These are phyloP conservation scores for Alternaria burnsii DNA, from an alignment of 2,329 filamentous ascomycete species.

Conservation along the genomic window DNA sequence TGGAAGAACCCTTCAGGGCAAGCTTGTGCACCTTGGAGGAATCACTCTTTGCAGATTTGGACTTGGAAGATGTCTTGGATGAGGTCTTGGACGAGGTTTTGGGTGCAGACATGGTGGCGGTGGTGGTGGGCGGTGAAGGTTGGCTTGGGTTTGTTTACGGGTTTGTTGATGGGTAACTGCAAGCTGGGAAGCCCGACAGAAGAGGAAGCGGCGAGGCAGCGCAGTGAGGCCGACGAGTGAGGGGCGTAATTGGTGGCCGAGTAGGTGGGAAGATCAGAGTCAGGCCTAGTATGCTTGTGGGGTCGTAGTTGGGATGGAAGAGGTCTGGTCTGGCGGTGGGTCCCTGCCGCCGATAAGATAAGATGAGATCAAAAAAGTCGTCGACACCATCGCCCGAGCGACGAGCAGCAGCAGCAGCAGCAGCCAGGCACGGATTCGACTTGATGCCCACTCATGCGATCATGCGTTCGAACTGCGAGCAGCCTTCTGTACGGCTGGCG, in stretches of 20 bases:
- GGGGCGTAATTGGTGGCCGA: neutral
- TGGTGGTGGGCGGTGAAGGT: slow-evolving; percentile 9
- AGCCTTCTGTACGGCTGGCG: slow-evolving; percentile 52
- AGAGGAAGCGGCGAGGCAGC: neutral
- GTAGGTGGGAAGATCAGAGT: neutral
- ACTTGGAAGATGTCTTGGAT: slow-evolving; percentile 23
- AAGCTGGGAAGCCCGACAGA: neutral
- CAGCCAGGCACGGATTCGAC: slow-evolving; percentile 16
- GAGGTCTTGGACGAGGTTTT: slow-evolving; percentile 35
- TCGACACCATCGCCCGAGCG: slow-evolving; percentile 4
- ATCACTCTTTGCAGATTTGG: slow-evolving; percentile 58
- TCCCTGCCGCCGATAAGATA: slow-evolving; percentile 34
- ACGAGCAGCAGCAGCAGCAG: slow-evolving; percentile 9
- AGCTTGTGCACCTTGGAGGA: slow-evolving; percentile 96
- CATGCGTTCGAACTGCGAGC: slow-evolving; percentile 57
- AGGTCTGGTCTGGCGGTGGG: slow-evolving; percentile 22
- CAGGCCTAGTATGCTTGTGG: slow-evolving; percentile 8
- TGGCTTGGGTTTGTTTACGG: slow-evolving; percentile 34
- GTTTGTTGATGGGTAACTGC: slow-evolving; percentile 45
- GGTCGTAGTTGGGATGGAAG: slow-evolving; percentile 4
- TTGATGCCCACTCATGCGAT: slow-evolving; percentile 58
- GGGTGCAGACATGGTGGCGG: slow-evolving; percentile 42
- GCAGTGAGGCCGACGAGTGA: neutral
- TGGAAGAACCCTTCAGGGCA: slow-evolving; percentile 83
- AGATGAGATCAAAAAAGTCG: slow-evolving; percentile 24